Base-by-base conservation (phyloP, 2,329 filamentous ascomycete species). In the Conoideocrella luteorostrata region DNA sequence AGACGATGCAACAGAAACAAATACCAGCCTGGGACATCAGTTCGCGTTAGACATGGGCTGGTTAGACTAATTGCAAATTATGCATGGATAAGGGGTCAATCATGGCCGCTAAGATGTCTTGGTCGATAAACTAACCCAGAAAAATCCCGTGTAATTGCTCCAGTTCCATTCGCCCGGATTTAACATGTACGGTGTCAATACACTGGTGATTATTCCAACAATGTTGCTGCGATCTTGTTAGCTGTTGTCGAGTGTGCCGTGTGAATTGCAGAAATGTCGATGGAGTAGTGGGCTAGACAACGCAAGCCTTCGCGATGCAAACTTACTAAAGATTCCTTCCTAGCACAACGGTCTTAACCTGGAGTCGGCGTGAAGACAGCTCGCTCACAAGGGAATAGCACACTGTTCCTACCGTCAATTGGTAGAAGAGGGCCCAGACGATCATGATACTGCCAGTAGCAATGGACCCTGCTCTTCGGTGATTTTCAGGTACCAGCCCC, bases 291-390 rank as follows among this genome's bases (percentile, higher is more conserved):
- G n/a, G n/a, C n/a, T n/a, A n/a, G n/a, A n/a, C n/a, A n/a, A n/a
- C n/a, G n/a, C n/a, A n/a, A n/a, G n/a, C n/a, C n/a, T n/a, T n/a
- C n/a, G n/a, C n/a, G n/a, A 23, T 21, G 35, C 7, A 12, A 15
- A 67, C 73, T 63, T 62, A 77, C 74, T 86, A 86, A 36, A 88
- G 68, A 53, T 88, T 86, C 44, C 89, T 84, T 2, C 86, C 88
- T 2, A 95, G 75, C 1, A 93, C 89, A 18, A 95, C 85, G 0
- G 90, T 95, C 71, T 95, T 95, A 69, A 94, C 90, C 58, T 90
- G 85, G 26, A 96, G 74, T 2, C 89, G 78, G 12, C 86, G 79
- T 0, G 88, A 88, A 0, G 88, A 89, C 18, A 95, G 66, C 62
- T 95, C 89, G 1, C 86, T 80, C 4, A 95, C 89, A 10, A 95